Percentiles rank a stretch among this genome's conserved stretches.
Evolutionary conservation across 345 rosid species (phyloP).

Genomic region (Pugionium dolabratum): DNA sequence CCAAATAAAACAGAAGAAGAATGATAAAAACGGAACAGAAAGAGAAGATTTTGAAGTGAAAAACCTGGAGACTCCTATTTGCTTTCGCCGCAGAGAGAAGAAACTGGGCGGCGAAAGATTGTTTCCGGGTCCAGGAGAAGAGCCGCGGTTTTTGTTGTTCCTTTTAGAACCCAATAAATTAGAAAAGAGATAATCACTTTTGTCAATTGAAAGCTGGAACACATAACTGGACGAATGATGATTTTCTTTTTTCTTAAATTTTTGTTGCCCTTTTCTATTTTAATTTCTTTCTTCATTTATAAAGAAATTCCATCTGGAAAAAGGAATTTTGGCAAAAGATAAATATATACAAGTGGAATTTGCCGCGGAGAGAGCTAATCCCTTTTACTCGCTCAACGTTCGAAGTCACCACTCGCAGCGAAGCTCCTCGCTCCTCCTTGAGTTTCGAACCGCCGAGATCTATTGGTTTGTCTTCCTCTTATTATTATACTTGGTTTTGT

Average conservation of each 20-base stretch:
- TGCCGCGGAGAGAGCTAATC: constrained; percentile 33
- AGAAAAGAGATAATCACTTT: constrained; percentile 35
- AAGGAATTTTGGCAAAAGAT: background rate
- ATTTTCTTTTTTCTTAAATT: background rate
- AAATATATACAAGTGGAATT: constrained; percentile 12
- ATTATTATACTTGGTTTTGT: background rate
- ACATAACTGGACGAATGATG: background rate
- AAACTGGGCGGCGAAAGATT: constrained; percentile 35
- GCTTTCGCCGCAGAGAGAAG: constrained; percentile 29
- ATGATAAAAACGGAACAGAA: background rate
- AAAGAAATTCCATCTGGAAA: background rate
- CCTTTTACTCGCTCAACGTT: background rate
- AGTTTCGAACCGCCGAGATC: background rate
- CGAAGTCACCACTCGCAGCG: background rate
- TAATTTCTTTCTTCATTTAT: background rate
- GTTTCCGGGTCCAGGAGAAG: constrained; percentile 17
- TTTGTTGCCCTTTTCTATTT: constrained; percentile 15
- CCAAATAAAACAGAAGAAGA: background rate
- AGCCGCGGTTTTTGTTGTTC: background rate
- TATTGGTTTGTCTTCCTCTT: constrained; percentile 12
- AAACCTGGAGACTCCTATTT: constrained; percentile 26
- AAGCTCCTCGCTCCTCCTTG: background rate
- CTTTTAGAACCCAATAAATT: constrained; percentile 13
- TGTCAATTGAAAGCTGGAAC: constrained; percentile 17
- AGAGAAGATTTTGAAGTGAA: constrained; percentile 4